Evolutionary conservation across 257 asterid species (phyloP).

Genomic region (Misopates orontium): DNA sequence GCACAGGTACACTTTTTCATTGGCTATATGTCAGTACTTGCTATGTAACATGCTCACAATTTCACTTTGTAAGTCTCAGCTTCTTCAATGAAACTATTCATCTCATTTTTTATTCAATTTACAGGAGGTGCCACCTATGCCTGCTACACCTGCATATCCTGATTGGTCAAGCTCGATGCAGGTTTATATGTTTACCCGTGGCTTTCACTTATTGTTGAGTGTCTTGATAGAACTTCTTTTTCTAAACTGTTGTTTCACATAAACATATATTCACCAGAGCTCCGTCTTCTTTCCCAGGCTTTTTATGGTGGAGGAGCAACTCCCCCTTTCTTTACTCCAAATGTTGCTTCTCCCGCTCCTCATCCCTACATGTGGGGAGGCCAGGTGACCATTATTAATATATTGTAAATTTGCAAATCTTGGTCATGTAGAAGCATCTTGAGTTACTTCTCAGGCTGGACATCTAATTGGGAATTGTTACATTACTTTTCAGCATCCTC

Average conservation of each 20-base stretch:
- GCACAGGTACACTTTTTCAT: slow-evolving; percentile 49
- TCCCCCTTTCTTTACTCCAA: slow-evolving; percentile 87
- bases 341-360: slow-evolving; percentile 87
- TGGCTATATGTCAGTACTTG: slow-evolving; percentile 1
- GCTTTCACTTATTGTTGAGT: slow-evolving; percentile 15
- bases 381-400: slow-evolving; percentile 54
- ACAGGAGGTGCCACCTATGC: slow-evolving; percentile 69
- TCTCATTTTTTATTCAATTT: slow-evolving; percentile 30
- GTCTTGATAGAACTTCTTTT: background rate
- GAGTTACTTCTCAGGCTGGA: background rate
- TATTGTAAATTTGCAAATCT: background rate
- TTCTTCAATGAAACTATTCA: slow-evolving; percentile 7
- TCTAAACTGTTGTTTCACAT: slow-evolving; percentile 5
- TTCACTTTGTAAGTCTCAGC: background rate
- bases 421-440: background rate
- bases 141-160: slow-evolving; percentile 68
- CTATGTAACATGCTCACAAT: background rate
- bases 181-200: slow-evolving; percentile 43
- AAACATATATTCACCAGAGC: background rate
- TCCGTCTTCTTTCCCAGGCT: slow-evolving; percentile 48
- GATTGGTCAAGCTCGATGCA: slow-evolving; percentile 91
- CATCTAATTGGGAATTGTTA: slow-evolving; percentile 11
- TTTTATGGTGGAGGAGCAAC: slow-evolving; percentile 90
- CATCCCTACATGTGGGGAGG: slow-evolving; percentile 87
- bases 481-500: slow-evolving; percentile 69